Conservation (phyloP, 208 protist species). For the Crithidia bombi region DNA sequence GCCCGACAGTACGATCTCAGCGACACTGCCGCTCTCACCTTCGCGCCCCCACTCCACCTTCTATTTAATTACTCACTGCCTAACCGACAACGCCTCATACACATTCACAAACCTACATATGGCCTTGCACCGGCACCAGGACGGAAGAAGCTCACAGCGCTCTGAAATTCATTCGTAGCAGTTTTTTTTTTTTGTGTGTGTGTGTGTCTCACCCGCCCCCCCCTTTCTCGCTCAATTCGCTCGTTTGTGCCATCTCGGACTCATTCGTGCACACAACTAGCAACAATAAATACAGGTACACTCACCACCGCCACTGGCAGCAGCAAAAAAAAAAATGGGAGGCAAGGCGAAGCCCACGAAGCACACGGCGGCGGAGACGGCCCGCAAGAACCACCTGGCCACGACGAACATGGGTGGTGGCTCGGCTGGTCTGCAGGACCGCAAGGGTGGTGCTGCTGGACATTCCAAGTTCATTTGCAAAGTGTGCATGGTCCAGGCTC, state of each 20-base stretch:
- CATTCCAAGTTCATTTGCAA: constrained; percentile 65
- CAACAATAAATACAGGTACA: too few relatives aligned
- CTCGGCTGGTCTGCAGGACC: constrained; percentile 57
- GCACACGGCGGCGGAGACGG: constrained; percentile 72
- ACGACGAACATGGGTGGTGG: constrained; percentile 79
- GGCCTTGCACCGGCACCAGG: too few relatives aligned
- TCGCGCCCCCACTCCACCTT: too few relatives aligned
- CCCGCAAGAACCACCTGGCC: constrained; percentile 68
- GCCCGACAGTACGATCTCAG: not conserved
- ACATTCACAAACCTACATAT: constrained; percentile 6
- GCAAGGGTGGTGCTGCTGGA: constrained; percentile 62
- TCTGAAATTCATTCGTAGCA: not conserved
- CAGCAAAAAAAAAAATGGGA: constrained; percentile 52
- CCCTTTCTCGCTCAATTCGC: not conserved
- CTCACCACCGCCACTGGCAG: too few relatives aligned
- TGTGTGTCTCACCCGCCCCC: not conserved
- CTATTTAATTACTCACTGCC: not conserved
- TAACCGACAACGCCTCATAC: not conserved
- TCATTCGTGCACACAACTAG: too few relatives aligned
- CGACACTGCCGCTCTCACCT: not conserved
- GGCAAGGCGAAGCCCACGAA: constrained; percentile 85
- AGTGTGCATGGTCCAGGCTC: constrained; percentile 64
- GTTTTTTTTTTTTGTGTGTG: not conserved
- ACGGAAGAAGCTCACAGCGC: constrained; percentile 13
- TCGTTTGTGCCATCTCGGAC: too few relatives aligned